phyloP scores from a whole-genome alignment of 176 grass and related monocot genomes.

The Triticum turgidum region DNA sequence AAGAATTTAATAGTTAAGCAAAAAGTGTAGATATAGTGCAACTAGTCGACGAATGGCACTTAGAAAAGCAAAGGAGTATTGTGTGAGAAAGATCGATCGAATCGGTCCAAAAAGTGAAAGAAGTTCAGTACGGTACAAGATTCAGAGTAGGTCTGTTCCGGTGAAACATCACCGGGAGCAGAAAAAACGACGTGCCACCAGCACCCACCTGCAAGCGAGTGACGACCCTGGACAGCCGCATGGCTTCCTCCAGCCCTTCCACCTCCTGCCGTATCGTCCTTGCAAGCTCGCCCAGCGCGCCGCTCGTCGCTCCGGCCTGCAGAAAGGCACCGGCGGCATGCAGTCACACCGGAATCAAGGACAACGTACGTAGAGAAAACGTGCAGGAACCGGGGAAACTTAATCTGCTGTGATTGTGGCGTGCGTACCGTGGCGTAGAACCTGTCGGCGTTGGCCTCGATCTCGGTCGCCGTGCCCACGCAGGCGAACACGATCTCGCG shows the following conservation, averaged over 20 bases:
- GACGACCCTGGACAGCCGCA: conserved; percentile 50
- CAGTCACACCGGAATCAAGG: background rate
- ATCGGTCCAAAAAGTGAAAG: background rate
- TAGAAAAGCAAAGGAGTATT: background rate
- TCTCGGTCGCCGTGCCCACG: conserved; percentile 50
- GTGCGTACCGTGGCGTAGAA: conserved; percentile 60
- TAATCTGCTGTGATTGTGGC: background rate
- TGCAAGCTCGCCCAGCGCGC: conserved; percentile 43
- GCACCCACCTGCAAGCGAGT: conserved; percentile 57
- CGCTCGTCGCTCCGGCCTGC: conserved; percentile 50
- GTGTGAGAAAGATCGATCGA: conserved; percentile 10
- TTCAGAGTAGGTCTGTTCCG: background rate
- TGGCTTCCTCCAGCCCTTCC: conserved; percentile 71
- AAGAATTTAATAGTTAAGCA: background rate
- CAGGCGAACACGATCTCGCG: conserved; percentile 43
- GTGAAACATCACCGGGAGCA: background rate
- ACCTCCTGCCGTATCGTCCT: conserved; percentile 60
- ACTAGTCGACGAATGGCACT: background rate
- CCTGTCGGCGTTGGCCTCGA: conserved; percentile 45
- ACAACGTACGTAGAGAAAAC: background rate
- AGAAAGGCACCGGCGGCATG: background rate
- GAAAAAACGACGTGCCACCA: conserved; percentile 24
- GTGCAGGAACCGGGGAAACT: background rate
- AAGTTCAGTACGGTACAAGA: background rate
- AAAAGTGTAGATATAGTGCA: background rate